Base-by-base conservation (phyloP, 202 grass and related monocot species). In the Schoenoplectus tabernaemontani region DNA sequence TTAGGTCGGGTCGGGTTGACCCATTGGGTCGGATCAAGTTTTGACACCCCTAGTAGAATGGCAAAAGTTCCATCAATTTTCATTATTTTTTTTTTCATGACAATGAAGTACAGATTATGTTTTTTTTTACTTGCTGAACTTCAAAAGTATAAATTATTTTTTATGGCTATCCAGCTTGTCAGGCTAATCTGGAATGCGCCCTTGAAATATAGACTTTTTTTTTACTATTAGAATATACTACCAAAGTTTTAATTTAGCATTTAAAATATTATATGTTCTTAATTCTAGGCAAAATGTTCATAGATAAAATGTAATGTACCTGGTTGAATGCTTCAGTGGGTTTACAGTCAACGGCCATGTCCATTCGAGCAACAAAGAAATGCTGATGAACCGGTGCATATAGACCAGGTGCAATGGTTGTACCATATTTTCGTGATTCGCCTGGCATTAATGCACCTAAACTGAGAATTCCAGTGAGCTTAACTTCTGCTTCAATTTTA, bases 351-450 rank as follows among this genome's bases (percentile, higher is more conserved):
- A 99, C 57, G 48, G 96, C 88, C 96, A 99, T 99, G 73, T 99
- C 88, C 92, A 99, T 99, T 72, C 96, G 96, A 46, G 96, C 90
- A 89, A 99, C 90, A 85, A 99, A 99, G 84, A 99, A 99, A 92
- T 96, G 96, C 71, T 96, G 96, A 81, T 99, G 96, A 84, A 99
- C 96, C 33, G 96, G 96, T 89, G 96, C 96, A 88, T 99, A 99
- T 82, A 99, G 64, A 85, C 88, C 90, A 72, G 96, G 96, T 67
- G 96, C 92, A 88, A 99, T 99, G 20, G 92, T 99, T 47, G 96
- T 99, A 68, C 96, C 96, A 78, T 91, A 99, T 93, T 96, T 99
- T 64, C 92, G 90, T 70, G 86, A 87, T 85, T 96, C 92, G 47
- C 96, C 96, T 48, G 96, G 96, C 90, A 91, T 90, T 64, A 99